These are phyloP conservation scores for Excoecaria agallocha DNA, from an alignment of 345 rosid species.

Conservation along the genomic window DNA sequence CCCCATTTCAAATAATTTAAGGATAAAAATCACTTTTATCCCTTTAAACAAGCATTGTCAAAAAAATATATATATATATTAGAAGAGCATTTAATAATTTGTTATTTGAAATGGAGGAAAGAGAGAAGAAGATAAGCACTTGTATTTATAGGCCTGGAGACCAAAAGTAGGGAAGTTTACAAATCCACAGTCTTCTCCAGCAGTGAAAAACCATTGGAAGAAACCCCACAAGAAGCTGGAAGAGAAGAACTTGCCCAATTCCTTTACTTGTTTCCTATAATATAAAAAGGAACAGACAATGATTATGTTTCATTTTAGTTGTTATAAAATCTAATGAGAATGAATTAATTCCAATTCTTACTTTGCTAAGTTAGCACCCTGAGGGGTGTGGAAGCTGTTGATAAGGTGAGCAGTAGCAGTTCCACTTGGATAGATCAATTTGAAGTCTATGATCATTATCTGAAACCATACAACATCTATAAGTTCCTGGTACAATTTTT, in stretches of 20 bases:
- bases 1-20: too few relatives aligned
- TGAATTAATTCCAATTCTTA: slow-evolving; percentile 13
- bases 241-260: slow-evolving; percentile 65
- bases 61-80: too few relatives aligned
- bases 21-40: too few relatives aligned
- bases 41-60: too few relatives aligned
- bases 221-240: slow-evolving; percentile 83
- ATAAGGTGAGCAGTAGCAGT: slow-evolving; percentile 81
- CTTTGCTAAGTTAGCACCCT: slow-evolving; percentile 76
- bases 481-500: too few relatives aligned
- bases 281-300: neutral
- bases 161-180: slow-evolving; percentile 73
- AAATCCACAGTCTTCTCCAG: slow-evolving; percentile 63
- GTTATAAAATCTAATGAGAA: neutral
- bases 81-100: too few relatives aligned
- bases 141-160: slow-evolving; percentile 55
- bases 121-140: slow-evolving; percentile 27
- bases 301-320: too few relatives aligned
- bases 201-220: slow-evolving; percentile 86
- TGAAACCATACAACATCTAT: slow-evolving; percentile 18
- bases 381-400: slow-evolving; percentile 81
- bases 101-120: neutral
- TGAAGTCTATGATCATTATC: slow-evolving; percentile 79
- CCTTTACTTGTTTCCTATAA: slow-evolving; percentile 71
- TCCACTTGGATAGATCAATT: slow-evolving; percentile 76